Evolutionary conservation across 169 alveolate species (phyloP), one percentile per base, ranked within the genome.

Genomic region (Miamiensis avidus): DNA sequence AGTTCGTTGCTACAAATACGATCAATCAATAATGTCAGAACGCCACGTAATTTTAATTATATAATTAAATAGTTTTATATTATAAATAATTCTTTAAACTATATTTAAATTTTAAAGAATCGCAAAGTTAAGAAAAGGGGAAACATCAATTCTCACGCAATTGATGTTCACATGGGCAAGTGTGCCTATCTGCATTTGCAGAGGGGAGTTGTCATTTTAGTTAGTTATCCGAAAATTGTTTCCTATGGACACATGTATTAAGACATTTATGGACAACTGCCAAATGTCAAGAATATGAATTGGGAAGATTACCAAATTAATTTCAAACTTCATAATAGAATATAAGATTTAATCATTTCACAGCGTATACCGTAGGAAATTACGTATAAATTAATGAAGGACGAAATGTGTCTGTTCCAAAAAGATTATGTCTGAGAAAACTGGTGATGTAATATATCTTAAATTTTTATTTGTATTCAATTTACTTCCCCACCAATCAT

Each of bases 321-420:
- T 25, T 79, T 29, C 29, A 79, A 79, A 79, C n/a, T 79, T 11
- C 31, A 65, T 6, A 79, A 79, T 65, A 49, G 31, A 79, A 33
- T 79, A 0, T 65, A 79, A 65, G 84, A 79, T 29, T 27, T 79
- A 4, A 34, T 79, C n/a, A 65, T 65, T 29, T 0, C 34, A 16
- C 31, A 65, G 20, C 34, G 65, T 49, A 64, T 79, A n/a, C 84
- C 84, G 25, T 79, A 79, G 64, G 84, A 79, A 79, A 79, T 79
- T 1, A 34, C 75, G 49, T 79, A 79, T 29, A 49, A 79, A 34
- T 72, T 79, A 16, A 79, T 79, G 84, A 28, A 79, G 64, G 76
- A 79, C 20, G 69, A 49, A 49, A 4, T 49, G 4, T 49, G 69
- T 49, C 69, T 49, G 69, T 49, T 49, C 20, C 20, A 49, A 49